Base-by-base conservation (phyloP, 495 filamentous ascomycete genomes). In the Aspergillus panamensis region DNA sequence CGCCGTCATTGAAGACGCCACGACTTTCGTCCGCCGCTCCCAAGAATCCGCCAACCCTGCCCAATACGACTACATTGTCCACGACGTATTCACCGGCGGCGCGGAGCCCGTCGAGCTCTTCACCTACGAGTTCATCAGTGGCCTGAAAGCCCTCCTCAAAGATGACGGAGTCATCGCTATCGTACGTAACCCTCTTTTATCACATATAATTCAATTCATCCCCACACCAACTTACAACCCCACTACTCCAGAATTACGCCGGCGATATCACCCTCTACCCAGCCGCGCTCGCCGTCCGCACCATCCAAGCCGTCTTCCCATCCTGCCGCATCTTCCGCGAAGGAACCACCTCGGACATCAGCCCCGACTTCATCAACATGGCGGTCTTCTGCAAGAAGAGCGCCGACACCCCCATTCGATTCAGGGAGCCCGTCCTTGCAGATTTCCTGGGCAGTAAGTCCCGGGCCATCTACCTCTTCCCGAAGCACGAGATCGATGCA, bases 21-120 rank as follows among this genome's bases (percentile, higher is more conserved):
- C 90, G 8, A 71, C 74, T 21, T 96, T 91, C 72, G 89, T 92
- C 13, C 65, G 77, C 39, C 70, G 69, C 4, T 73, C 80, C n/a
- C 67, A 75, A 13, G 66, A 77, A 3, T 72, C 77, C 9, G 56
- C 75, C 1, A 59, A 68, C 3, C 66, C 73, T 32, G 68, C 79
- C 14, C 76, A 79, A 40, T 97, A 87, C 66, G 87, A 96, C 69
- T 97, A 96, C 76, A 92, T 98, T 66, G 77, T 98, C 58, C 94
- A 98, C 63, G 94, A 98, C 64, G 94, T 98, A n/a, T 98, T 98
- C 75, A 98, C 94, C 0, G 94, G 94, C 14, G 94, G 93, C 54
- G 91, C 91, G 3, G 94, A 97, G 66, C 94, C 94, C 2, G 81
- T 91, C 14, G 76, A 86, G 17, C 81, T 98, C 2, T 97, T 98